Conservation (phyloP, 2,329 filamentous ascomycete genomes). For the Leptographium wingfieldii region DNA sequence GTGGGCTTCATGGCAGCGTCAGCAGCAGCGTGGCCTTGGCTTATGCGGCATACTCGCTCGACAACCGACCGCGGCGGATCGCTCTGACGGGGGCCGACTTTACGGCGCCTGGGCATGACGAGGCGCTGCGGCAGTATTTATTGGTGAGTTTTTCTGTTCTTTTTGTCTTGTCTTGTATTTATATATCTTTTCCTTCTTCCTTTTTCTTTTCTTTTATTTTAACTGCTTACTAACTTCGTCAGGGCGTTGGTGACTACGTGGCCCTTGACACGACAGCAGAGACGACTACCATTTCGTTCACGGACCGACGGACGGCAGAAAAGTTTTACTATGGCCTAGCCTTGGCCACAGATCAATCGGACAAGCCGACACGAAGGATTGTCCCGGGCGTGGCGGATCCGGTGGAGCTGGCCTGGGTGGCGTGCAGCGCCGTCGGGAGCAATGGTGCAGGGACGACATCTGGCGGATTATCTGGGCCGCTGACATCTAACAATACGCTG, state of each 20-base stretch:
- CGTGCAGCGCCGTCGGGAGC: slow-evolving; percentile 2
- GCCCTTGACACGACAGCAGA: slow-evolving; percentile 37
- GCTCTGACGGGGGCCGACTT: slow-evolving; percentile 52
- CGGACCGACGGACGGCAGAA: slow-evolving; percentile 59
- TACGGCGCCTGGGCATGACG: slow-evolving; percentile 49
- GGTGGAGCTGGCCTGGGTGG: slow-evolving; percentile 53
- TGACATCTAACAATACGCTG: background rate
- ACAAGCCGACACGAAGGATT: slow-evolving; percentile 26
- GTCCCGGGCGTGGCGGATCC: slow-evolving; percentile 51
- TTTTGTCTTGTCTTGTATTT: no score
- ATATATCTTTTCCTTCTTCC: no score
- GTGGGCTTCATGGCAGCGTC: slow-evolving; percentile 22
- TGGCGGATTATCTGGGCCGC: background rate
- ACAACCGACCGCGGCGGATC: slow-evolving; percentile 62
- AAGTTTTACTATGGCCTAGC: slow-evolving; percentile 44
- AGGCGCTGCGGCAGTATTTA: slow-evolving; percentile 58
- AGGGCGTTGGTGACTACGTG: slow-evolving; percentile 52
- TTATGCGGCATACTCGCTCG: slow-evolving; percentile 54
- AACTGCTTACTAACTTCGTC: background rate
- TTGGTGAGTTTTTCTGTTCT: slow-evolving; percentile 35
- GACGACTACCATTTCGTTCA: slow-evolving; percentile 47
- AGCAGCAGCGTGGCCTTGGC: slow-evolving; percentile 35
- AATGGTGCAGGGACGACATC: background rate
- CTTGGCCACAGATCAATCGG: slow-evolving; percentile 3
- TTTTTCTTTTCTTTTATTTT: no score